Conservation (phyloP, 2,329 filamentous ascomycete species). For the Clonostachys sp. region DNA sequence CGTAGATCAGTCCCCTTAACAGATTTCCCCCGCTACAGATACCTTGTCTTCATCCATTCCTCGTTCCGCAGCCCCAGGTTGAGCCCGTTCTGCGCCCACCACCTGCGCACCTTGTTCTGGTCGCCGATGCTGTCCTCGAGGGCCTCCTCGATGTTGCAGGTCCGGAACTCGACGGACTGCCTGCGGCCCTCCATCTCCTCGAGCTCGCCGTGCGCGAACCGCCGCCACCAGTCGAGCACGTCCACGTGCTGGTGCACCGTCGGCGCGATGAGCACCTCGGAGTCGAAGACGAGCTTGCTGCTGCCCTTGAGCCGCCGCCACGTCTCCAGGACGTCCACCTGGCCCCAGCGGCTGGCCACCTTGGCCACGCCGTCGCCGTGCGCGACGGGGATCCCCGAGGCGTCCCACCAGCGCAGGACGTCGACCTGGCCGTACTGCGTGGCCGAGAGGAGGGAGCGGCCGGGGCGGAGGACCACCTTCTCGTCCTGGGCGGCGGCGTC, state of each 20-base stretch:
- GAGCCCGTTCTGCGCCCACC: slow-evolving; percentile 85
- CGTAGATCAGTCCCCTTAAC: too few species aligned
- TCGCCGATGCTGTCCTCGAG: slow-evolving; percentile 80
- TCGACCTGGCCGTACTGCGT: slow-evolving; percentile 76
- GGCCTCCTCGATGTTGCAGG: slow-evolving; percentile 92
- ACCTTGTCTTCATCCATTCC: slow-evolving; percentile 84
- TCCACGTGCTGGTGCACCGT: slow-evolving; percentile 82
- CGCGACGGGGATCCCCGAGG: slow-evolving; percentile 71
- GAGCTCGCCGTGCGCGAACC: slow-evolving; percentile 53
- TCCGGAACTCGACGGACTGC: slow-evolving; percentile 84
- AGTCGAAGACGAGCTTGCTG: slow-evolving; percentile 66
- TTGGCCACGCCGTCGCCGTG: slow-evolving; percentile 81
- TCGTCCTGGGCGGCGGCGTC: slow-evolving; percentile 59
- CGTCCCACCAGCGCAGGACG: slow-evolving; percentile 84
- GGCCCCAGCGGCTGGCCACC: slow-evolving; percentile 79
- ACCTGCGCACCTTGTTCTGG: slow-evolving; percentile 69
- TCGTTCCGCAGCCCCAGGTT: slow-evolving; percentile 78
- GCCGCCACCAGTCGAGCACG: slow-evolving; percentile 91
- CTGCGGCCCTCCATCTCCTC: slow-evolving; percentile 47
- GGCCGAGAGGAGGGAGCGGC: slow-evolving; percentile 78
- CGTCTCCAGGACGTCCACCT: slow-evolving; percentile 76
- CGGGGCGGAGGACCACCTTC: slow-evolving; percentile 64
- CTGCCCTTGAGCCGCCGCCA: slow-evolving; percentile 73
- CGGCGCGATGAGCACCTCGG: slow-evolving; percentile 77
- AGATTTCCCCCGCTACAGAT: slow-evolving; percentile 41